phyloP scores from a whole-genome alignment of 1,284 basidiomycete genomes.

The Microstroma glucosiphilum region DNA sequence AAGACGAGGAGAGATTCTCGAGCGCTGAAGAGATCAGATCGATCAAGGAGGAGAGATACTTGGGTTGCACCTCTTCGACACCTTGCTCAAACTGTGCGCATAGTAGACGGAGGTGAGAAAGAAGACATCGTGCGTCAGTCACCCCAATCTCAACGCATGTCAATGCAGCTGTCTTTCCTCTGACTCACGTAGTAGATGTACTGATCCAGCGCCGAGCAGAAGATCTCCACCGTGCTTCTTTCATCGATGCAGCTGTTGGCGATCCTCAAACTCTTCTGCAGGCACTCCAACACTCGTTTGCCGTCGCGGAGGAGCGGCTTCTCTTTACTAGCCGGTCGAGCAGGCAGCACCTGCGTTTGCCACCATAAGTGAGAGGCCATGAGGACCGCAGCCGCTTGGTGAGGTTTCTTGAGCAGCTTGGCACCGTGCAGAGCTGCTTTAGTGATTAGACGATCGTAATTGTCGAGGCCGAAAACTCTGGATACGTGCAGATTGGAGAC shows the following conservation, averaged over 20 bases:
- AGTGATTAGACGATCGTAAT: conserved; percentile 47
- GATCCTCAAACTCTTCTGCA: conserved; percentile 47
- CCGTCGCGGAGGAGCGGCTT: conserved; percentile 40
- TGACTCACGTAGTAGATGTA: conserved; percentile 40
- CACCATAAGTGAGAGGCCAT: conserved; percentile 50
- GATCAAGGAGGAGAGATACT: conserved; percentile 46
- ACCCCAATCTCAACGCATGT: not conserved
- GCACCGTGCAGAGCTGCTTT: conserved; percentile 47
- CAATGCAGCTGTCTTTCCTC: not conserved
- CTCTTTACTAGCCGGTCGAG: conserved; percentile 17
- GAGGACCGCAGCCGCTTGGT: conserved; percentile 48
- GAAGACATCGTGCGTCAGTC: not conserved
- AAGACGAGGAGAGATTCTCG: conserved; percentile 17
- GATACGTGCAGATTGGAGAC: conserved; percentile 44
- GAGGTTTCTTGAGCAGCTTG: conserved; percentile 49
- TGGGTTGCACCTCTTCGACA: conserved; percentile 43
- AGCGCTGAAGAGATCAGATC: conserved; percentile 45
- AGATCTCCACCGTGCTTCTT: conserved; percentile 45
- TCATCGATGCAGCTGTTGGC: conserved; percentile 49
- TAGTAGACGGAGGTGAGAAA: not conserved
- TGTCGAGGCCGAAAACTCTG: conserved; percentile 42
- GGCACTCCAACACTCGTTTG: conserved; percentile 47
- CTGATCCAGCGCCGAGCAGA: conserved; percentile 45
- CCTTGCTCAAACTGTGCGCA: conserved; percentile 33
- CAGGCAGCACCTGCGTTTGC: conserved; percentile 25